phyloP scores from a whole-genome alignment of 306 rosid genomes.

The Phaseolus lunatus region DNA sequence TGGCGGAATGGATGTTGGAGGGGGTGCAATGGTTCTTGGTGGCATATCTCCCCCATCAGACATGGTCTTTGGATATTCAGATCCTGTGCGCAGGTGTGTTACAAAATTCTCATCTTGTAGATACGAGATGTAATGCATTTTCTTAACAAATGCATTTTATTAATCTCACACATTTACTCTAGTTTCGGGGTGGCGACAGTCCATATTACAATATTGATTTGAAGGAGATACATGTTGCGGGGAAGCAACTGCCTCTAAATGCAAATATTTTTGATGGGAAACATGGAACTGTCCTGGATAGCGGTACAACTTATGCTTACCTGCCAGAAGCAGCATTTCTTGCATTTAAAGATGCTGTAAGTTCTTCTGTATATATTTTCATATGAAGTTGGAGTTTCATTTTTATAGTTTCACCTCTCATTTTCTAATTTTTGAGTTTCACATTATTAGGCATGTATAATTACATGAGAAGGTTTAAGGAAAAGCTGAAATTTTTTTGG shows the following conservation, averaged over 20 bases:
- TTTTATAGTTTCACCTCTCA: conserved; percentile 34
- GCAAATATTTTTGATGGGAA: conserved; percentile 76
- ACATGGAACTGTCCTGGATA: conserved; percentile 91
- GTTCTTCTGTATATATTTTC: conserved; percentile 46
- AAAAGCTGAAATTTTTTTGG: background rate
- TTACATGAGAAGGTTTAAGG: background rate
- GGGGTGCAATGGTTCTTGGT: conserved; percentile 99
- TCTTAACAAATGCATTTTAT: conserved; percentile 72
- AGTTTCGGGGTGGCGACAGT: conserved; percentile 99
- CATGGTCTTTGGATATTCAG: conserved; percentile 79
- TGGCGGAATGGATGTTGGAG: conserved; percentile 98
- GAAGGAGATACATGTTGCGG: conserved; percentile 97
- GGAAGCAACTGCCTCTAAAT: conserved; percentile 72
- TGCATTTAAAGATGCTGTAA: conserved; percentile 88
- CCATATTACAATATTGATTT: conserved; percentile 95
- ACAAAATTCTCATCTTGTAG: conserved; percentile 37
- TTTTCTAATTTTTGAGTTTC: conserved; percentile 33
- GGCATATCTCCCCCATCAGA: conserved; percentile 78
- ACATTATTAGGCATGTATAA: background rate
- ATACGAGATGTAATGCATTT: conserved; percentile 59
- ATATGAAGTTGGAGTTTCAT: conserved; percentile 2
- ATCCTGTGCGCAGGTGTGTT: conserved; percentile 86
- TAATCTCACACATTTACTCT: conserved; percentile 97
- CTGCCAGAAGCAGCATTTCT: conserved; percentile 81
- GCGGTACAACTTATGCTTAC: conserved; percentile 98